Evolutionary conservation across 257 asterid species (phyloP).

Genomic region (Scutellaria minor): DNA sequence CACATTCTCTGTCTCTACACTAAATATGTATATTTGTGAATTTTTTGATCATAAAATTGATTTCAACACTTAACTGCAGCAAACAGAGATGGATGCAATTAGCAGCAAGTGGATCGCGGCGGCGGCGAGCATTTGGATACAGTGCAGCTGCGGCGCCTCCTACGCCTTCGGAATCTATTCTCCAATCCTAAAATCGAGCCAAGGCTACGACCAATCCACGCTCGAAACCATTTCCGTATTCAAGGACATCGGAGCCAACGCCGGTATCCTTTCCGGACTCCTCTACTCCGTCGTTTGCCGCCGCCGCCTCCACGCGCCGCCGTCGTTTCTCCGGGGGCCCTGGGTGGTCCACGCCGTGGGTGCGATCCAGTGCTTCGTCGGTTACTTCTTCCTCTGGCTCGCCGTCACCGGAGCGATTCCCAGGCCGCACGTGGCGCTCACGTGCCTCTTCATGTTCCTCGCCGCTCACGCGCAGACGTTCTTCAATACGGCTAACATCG

Average conservation of each 20-base stretch:
- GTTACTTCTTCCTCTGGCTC: constrained; percentile 85
- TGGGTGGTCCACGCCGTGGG: constrained; percentile 84
- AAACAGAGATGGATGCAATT: constrained; percentile 33
- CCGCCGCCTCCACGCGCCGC: constrained; percentile 28
- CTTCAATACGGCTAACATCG: constrained; percentile 87
- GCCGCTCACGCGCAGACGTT: constrained; percentile 96
- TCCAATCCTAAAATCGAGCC: constrained; percentile 74
- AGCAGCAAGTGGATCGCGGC: constrained; percentile 68
- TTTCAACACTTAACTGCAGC: too few relatives aligned
- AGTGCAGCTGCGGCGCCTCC: constrained; percentile 89
- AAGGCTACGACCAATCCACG: constrained; percentile 79
- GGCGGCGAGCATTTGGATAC: constrained; percentile 92
- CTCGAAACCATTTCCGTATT: constrained; percentile 85
- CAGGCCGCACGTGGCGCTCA: constrained; percentile 56
- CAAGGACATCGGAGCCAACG: constrained; percentile 98
- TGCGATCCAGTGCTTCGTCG: constrained; percentile 77
- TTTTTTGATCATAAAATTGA: too few relatives aligned
- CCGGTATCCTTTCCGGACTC: constrained; percentile 84
- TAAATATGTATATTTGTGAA: too few relatives aligned
- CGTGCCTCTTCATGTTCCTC: constrained; percentile 81
- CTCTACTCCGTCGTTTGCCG: constrained; percentile 60
- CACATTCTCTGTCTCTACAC: too few relatives aligned
- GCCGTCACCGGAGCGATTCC: constrained; percentile 69
- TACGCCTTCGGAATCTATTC: constrained; percentile 97
- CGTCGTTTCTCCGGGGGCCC: constrained; percentile 51